phyloP scores from a whole-genome alignment of 768 basidiomycete species.

The Clitopilus passeckerianus region DNA sequence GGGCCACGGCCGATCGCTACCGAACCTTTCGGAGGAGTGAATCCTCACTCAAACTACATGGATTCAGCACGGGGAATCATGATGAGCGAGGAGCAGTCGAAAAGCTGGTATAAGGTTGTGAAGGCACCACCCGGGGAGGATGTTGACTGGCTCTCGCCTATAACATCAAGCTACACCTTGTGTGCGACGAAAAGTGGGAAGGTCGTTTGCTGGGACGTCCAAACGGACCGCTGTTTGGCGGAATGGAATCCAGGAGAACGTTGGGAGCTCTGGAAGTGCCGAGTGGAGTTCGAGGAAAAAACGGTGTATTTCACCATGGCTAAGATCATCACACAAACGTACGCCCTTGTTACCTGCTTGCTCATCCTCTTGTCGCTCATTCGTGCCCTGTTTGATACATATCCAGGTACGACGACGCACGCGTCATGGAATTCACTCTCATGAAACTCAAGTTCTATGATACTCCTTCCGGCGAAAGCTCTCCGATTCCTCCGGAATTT shows the following conservation, averaged over 20 bases:
- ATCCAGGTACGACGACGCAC: slow-evolving; percentile 50
- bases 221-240: slow-evolving; percentile 52
- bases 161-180: slow-evolving; percentile 72
- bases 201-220: slow-evolving; percentile 75
- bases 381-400: not conserved
- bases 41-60: slow-evolving; percentile 33
- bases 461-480: slow-evolving; percentile 33
- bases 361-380: slow-evolving; percentile 1
- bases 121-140: slow-evolving; percentile 62
- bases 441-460: slow-evolving; percentile 64
- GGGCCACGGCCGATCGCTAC: slow-evolving; percentile 47
- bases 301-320: slow-evolving; percentile 77
- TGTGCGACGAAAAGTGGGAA: slow-evolving; percentile 74
- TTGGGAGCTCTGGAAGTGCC: slow-evolving; percentile 78
- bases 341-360: slow-evolving; percentile 17
- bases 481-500: slow-evolving; percentile 40
- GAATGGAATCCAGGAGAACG: slow-evolving; percentile 61
- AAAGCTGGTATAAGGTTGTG: slow-evolving; percentile 65
- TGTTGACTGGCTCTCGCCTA: slow-evolving; percentile 74
- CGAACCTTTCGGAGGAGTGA: slow-evolving; percentile 23
- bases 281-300: slow-evolving; percentile 69
- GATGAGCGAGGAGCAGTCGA: slow-evolving; percentile 8
- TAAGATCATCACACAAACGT: slow-evolving; percentile 48
- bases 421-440: slow-evolving; percentile 67
- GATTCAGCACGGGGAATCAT: slow-evolving; percentile 12